Evolutionary conservation across 2,329 filamentous ascomycete genomes (phyloP), one percentile per base, ranked within the genome.

Genomic region (Talaromyces sp.): DNA sequence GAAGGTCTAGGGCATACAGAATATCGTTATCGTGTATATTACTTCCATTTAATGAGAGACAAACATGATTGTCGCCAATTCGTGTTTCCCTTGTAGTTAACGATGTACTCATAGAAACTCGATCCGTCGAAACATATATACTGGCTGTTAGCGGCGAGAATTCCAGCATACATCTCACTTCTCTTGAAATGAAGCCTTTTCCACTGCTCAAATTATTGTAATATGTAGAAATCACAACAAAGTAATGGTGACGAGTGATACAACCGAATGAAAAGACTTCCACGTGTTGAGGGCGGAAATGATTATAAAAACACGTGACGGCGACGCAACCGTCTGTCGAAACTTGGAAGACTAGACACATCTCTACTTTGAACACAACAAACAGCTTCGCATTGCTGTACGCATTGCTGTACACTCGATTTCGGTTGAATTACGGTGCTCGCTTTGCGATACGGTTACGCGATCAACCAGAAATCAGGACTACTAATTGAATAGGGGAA

Each of bases 231-330:
- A 38, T 56, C 22, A 11, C n/a, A 7, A 17, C 8, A 36, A 36
- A 11, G 7, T 13, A 34, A 34, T 56, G 25, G 31, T 25, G 7
- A 43, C 15, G 22, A 27, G 34, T 59, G 17, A 22, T 3, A 25
- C n/a, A 25, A 27, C 19, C 17, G 27, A 17, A n/a, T 25, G 27
- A 11, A 34, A 56, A 15, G n/a, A 15, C 5, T 36, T 56, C n/a
- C 53, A 59, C 56, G 10, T 45, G 34, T 59, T 5, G n/a, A n/a
- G 38, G 15, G 17, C 38, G 38, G 34, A 59, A n/a, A 59, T 25
- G 56, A 59, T 17, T n/a, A 43, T 27, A 31, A 31, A 58, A 59
- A 29, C 56, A 59, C 56, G 56, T 59, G 56, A 59, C 56, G 22
- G 36, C 36, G 22, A 29, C 22, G 38, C 36, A 59, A 29, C 19